Evolutionary conservation across 1,284 basidiomycete species (phyloP).

Genomic region (Pyrrhoderma lamaoense): DNA sequence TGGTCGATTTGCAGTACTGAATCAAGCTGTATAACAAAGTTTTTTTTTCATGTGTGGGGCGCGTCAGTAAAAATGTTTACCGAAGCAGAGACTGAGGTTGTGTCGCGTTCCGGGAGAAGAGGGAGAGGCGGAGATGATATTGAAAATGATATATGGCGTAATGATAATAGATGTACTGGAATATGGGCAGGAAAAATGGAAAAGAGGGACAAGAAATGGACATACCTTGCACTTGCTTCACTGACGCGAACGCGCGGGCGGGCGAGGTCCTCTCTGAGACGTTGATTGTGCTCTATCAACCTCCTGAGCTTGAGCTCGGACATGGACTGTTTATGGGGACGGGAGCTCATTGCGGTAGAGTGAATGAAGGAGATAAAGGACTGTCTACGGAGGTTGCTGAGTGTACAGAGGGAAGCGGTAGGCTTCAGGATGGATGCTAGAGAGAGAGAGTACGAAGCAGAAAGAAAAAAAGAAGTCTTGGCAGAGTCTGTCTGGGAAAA

Average conservation of each 20-base stretch:
- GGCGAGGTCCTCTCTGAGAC: slow-evolving; percentile 69
- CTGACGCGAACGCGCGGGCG: slow-evolving; percentile 69
- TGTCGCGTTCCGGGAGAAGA: neutral
- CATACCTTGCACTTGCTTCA: slow-evolving; percentile 66
- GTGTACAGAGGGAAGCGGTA: slow-evolving; percentile 3
- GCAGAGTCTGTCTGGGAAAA: too few species aligned
- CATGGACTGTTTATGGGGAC: slow-evolving; percentile 62
- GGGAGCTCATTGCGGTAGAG: slow-evolving; percentile 19
- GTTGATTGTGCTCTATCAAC: slow-evolving; percentile 72
- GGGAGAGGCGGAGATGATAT: too few species aligned
- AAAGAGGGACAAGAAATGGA: slow-evolving; percentile 10
- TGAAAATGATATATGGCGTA: too few species aligned
- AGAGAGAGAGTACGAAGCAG: too few species aligned
- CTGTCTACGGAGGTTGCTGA: neutral
- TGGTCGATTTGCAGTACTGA: slow-evolving; percentile 65
- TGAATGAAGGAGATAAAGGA: neutral
- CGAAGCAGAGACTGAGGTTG: too few species aligned
- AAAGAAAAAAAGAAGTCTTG: too few species aligned
- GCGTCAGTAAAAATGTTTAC: neutral
- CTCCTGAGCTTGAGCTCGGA: slow-evolving; percentile 78
- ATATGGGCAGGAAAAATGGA: neutral
- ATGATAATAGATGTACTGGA: too few species aligned
- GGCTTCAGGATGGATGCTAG: slow-evolving; percentile 1
- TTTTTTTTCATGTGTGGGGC: too few species aligned
- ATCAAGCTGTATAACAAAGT: slow-evolving; percentile 69